Evolutionary conservation across 2,329 filamentous ascomycete genomes (phyloP).

Genomic region (Colletotrichum tanaceti): DNA sequence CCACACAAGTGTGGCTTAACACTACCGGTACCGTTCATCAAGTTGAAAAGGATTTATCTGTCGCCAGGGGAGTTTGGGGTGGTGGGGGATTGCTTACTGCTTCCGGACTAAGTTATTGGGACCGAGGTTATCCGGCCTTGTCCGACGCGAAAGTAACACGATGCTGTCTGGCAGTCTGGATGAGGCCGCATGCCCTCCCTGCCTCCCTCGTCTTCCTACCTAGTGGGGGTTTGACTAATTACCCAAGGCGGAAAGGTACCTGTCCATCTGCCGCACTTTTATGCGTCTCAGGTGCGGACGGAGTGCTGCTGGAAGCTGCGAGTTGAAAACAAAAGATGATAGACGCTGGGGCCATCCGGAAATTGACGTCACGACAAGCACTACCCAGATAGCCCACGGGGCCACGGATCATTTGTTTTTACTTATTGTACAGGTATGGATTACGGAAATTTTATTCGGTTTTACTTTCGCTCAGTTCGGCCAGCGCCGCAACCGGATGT

Average conservation of each 20-base stretch:
- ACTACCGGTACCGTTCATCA: neutral
- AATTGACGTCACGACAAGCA: slow-evolving; percentile 17
- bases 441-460: no score
- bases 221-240: neutral
- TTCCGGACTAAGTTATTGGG: neutral
- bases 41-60: no score
- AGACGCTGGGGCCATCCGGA: slow-evolving; percentile 4
- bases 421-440: neutral
- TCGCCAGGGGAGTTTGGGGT: neutral
- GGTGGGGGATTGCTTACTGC: slow-evolving; percentile 3
- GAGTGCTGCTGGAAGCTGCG: neutral
- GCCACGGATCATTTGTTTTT: neutral
- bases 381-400: neutral
- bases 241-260: slow-evolving; percentile 9
- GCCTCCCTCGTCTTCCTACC: slow-evolving; percentile 8
- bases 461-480: no score
- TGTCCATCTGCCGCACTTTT: slow-evolving; percentile 4
- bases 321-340: neutral
- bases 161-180: no score
- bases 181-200: slow-evolving; percentile 5
- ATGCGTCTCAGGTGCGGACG: neutral
- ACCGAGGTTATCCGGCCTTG: neutral
- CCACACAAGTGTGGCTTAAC: neutral
- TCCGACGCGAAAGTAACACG: neutral
- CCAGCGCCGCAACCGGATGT: no score